phyloP scores from a whole-genome alignment of 805 yeast genomes.

The Dipodascus albidus region DNA sequence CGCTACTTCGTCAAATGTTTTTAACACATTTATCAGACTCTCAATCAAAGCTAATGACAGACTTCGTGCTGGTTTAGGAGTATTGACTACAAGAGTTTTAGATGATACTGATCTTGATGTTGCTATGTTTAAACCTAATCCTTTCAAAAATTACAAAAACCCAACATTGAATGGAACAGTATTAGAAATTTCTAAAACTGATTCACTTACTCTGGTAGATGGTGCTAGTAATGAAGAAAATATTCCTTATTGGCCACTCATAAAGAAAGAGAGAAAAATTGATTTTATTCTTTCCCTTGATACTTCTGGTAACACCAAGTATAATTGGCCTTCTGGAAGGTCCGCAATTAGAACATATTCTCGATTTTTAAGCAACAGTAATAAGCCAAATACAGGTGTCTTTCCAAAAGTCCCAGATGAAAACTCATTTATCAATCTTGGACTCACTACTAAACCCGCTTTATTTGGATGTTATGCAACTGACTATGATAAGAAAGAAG shows the following conservation, averaged over 20 bases:
- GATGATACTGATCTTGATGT: slow-evolving; percentile 1
- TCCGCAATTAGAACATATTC: slow-evolving; percentile 30
- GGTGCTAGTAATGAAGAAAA: slow-evolving; percentile 67
- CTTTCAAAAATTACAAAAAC: not conserved
- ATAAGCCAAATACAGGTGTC: not conserved
- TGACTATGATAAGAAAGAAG: not conserved
- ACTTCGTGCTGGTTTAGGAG: not conserved
- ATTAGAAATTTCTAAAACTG: slow-evolving; percentile 26
- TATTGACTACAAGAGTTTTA: not conserved
- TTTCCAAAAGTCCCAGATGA: not conserved
- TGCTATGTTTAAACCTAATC: not conserved
- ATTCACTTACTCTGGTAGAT: slow-evolving; percentile 44
- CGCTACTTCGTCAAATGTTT: slow-evolving; percentile 45
- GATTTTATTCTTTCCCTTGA: slow-evolving; percentile 51
- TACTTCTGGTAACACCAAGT: slow-evolving; percentile 25
- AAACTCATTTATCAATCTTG: not conserved
- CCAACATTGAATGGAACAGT: not conserved
- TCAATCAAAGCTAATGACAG: not conserved
- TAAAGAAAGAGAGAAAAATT: slow-evolving; percentile 47
- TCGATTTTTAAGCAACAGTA: not conserved
- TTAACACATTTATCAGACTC: slow-evolving; percentile 15
- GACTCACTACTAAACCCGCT: not conserved
- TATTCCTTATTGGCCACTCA: slow-evolving; percentile 51
- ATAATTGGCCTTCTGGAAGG: slow-evolving; percentile 32
- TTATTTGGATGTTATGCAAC: slow-evolving; percentile 1